Conservation (phyloP, 2,329 filamentous ascomycete species). For the Penicillium sp. region DNA sequence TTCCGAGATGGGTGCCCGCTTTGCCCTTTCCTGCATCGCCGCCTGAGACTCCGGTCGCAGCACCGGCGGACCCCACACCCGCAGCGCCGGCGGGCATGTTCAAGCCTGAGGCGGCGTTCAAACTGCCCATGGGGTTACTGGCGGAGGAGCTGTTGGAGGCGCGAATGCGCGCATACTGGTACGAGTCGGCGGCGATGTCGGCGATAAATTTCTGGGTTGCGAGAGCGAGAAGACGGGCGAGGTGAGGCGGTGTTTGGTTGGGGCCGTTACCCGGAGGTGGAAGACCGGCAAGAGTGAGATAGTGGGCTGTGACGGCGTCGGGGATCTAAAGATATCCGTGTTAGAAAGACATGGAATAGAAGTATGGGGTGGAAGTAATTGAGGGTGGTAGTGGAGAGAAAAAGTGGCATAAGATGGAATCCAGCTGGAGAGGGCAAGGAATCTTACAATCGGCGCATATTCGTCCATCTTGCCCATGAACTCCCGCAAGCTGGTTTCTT, state of each 20-base stretch:
- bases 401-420: no score
- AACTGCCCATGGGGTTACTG: constrained; percentile 82
- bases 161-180: constrained; percentile 92
- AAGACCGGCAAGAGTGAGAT: constrained; percentile 89
- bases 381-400: no score
- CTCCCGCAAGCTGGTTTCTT: constrained; percentile 84
- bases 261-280: constrained; percentile 76
- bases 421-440: no score
- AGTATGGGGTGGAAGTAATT: no score
- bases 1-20: constrained; percentile 54
- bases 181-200: constrained; percentile 92
- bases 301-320: constrained; percentile 94
- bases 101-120: no score
- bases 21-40: constrained; percentile 38
- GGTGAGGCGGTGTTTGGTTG: constrained; percentile 67
- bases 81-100: no score
- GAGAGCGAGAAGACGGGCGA: constrained; percentile 85
- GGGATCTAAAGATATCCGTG: constrained; percentile 66
- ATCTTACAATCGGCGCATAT: constrained; percentile 81
- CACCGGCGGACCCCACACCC: constrained; percentile 52
- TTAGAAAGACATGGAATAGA: no score
- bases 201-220: constrained; percentile 99
- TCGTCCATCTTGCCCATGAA: constrained; percentile 96
- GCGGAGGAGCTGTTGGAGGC: constrained; percentile 78
- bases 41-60: constrained; percentile 47